A percentile compares a stretch with the other conserved stretches of the same genome.
Evolutionary conservation across 805 yeast genomes (phyloP).

Genomic region (Debaryomyces tyrocola): DNA sequence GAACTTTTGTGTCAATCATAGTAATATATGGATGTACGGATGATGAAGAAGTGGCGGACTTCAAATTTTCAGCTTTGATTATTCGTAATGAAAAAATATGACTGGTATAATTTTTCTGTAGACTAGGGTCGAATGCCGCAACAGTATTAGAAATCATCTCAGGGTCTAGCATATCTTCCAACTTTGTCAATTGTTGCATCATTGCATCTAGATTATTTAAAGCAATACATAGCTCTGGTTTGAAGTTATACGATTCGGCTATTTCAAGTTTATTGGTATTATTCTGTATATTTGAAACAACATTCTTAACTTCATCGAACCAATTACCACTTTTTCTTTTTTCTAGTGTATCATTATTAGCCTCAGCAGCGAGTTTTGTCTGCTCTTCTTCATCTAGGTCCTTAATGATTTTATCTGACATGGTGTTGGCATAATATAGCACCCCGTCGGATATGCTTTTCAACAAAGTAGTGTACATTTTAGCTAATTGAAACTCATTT

Average conservation of each 20-base stretch:
- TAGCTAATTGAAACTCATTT: slow-evolving; percentile 60
- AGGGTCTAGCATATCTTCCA: slow-evolving; percentile 61
- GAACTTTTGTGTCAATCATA: slow-evolving; percentile 54
- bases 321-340: slow-evolving; percentile 32
- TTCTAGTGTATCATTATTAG: slow-evolving; percentile 16
- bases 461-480: slow-evolving; percentile 58
- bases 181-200: slow-evolving; percentile 45
- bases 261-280: slow-evolving; percentile 31
- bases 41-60: slow-evolving; percentile 36
- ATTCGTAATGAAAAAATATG: slow-evolving; percentile 65
- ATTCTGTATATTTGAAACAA: slow-evolving; percentile 41
- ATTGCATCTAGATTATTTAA: slow-evolving; percentile 64
- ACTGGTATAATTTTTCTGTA: slow-evolving; percentile 34
- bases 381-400: slow-evolving; percentile 42
- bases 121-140: slow-evolving; percentile 29
- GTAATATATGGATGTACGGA: slow-evolving; percentile 64
- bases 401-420: slow-evolving; percentile 34
- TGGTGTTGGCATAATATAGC: slow-evolving; percentile 46
- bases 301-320: slow-evolving; percentile 55
- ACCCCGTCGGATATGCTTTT: slow-evolving; percentile 64
- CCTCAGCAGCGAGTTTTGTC: slow-evolving; percentile 15
- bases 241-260: slow-evolving; percentile 56
- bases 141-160: slow-evolving; percentile 51
- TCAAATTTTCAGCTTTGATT: slow-evolving; percentile 61
- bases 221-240: slow-evolving; percentile 68